Evolutionary conservation across 208 protist genomes (phyloP), one percentile per base, ranked within the genome.

Genomic region (Leptomonas seymouri): DNA sequence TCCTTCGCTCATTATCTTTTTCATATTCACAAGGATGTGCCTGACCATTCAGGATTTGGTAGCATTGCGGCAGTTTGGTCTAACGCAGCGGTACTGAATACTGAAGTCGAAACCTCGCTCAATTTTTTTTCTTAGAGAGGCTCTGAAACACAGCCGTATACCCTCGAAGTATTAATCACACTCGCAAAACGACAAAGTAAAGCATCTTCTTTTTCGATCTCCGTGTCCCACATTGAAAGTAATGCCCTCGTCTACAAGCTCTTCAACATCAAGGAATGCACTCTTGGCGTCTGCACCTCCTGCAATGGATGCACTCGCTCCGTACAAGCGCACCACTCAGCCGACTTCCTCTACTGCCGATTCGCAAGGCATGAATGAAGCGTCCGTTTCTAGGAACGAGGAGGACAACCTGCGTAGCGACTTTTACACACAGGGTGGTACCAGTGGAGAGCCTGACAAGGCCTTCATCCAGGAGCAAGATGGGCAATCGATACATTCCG

Each of bases 321-420:
- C 71, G 45, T 71, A 67, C 64, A 60, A 54, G 71, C 56, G 64
- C 20, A 23, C 45, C 12, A 48, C 27, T 4, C 16, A 45, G 53
- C 16, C 16, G 21, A 28, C 3, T n/a, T 18, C 67, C 7, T 6
- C 54, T 3, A n/a, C 39, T 9, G 31, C 49, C 8, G 25, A 42
- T 25, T 18, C n/a, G 44, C 20, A 2, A 15, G 30, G 30, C 45
- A 15, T 48, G 0, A 18, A 20, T n/a, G 25, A 57, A 1, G 34
- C 48, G 36, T 18, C 59, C 4, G 27, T 45, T 3, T 55, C 36
- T 1, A 7, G 5, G 8, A 11, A 27, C 16, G 39, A 63, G 0
- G 57, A 49, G 25, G 39, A 61, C 30, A 30, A 28, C 28, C 25
- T 9, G 14, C n/a, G 58, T 3, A 20, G 28, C 14, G 3, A 59